Evolutionary conservation across 2,329 filamentous ascomycete species (phyloP), one percentile per base, ranked within the genome.

Genomic region (Paraphaeosphaeria minitans): DNA sequence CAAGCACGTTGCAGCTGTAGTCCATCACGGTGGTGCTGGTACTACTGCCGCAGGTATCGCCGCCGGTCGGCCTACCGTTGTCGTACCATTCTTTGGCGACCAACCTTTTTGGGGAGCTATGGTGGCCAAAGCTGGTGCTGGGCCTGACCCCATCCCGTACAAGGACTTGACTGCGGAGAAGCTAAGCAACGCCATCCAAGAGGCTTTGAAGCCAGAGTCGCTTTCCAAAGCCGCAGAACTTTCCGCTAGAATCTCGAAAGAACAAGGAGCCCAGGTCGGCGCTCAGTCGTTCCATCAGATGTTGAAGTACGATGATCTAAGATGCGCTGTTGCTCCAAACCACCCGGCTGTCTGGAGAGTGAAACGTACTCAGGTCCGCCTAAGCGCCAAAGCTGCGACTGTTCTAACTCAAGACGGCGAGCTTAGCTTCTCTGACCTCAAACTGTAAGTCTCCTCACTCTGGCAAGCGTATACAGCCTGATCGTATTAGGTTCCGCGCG

Each of bases 41-140:
- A 97, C 92, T 2, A 96, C 92, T 1, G 92, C 92, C 1, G 91
- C 92, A 0, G 92, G 92, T n/a, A 91, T 96, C 60, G 85, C 89
- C 19, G 85, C 88, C 1, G 92, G 92, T 24, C 88, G 88, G 55
- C 92, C 92, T 1, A 96, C 92, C 0, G 85, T 95, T 1, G 84
- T 96, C 2, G 87, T 96, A 0, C 92, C 92, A 0, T 96, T 96
- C 79, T 96, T 79, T 49, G 77, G 77, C 21, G 76, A 78, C 49
- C 76, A 78, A 50, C 73, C 75, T 2, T 79, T 78, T 56, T 79
- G 77, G 77, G 77, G 77, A 52, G 68, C 75, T 12, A 78, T 79
- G 77, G 73, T 77, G 1, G 73, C 75, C 19, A 70, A 70, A 55
- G 77, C 77, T 43, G 77, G 77, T 19, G 77, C 77, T 50, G 77